Base-by-base conservation (phyloP, 208 protist species). In the Leishmania mexicana region DNA sequence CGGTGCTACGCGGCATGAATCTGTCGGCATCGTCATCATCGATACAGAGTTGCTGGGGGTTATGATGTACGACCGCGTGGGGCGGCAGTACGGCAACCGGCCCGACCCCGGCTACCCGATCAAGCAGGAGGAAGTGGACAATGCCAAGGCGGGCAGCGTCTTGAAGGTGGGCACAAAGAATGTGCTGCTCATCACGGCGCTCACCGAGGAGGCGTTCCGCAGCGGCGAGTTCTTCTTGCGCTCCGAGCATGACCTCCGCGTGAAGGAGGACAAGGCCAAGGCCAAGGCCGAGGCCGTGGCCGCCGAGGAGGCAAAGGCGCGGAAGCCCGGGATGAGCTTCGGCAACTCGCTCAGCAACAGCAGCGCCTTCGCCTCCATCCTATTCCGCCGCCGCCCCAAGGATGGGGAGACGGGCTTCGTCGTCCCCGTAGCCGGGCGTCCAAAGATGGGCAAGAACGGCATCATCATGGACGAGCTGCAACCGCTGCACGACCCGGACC, bases 171-270 rank as follows among this genome's bases (percentile, higher is more conserved):
- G 93, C 24, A 45, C 82, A 4, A 96, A 96, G 85, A 79, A 19
- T 24, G 92, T 96, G 58, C 85, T 93, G 76, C 85, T 97, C 57
- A 88, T 96, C 75, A 96, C 93, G 17, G 95, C 94, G 15, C 84
- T 98, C 40, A 80, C 83, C 35, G 95, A 98, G 78, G 94, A 97
- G 40, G 81, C 86, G 5, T 98, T 97, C 76, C 92, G 94, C 35
- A 95, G 93, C 75, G 95, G 95, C 17, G 91, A 95, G 85, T 98
- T 98, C 78, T 98, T 98, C 77, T 86, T 98, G 28, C 87, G 91
- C 75, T 91, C 89, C 7, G 92, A 98, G 87, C 92, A 96, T 82
- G 85, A 96, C 74, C 79, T 91, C 75, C 87, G 93, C 28, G 89
- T 96, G 71, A 92, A 90, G 87, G 93, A 97, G 83, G 94, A 97